Percentiles rank a stretch among this genome's conserved stretches.
These are phyloP conservation scores for Emiliania huxleyi DNA, from an alignment of 78 protist genomes.

Conservation along the genomic window DNA sequence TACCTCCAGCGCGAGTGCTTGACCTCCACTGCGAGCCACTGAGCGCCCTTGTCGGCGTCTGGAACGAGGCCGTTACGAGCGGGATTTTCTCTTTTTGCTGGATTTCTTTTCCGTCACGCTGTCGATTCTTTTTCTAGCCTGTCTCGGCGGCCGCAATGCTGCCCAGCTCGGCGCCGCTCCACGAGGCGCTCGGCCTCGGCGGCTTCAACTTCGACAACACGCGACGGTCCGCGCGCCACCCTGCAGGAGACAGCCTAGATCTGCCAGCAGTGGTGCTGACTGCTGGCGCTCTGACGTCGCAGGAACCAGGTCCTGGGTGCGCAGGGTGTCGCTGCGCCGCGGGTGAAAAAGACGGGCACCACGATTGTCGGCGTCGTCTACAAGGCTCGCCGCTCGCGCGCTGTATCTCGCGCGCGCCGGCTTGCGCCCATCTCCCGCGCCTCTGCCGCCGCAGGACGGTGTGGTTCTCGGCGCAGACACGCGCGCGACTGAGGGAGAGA, in stretches of 20 bases:
- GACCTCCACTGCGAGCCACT: too few species aligned
- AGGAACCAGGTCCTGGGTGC: background rate
- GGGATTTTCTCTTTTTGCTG: too few species aligned
- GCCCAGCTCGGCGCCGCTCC: too few species aligned
- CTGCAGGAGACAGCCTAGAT: too few species aligned
- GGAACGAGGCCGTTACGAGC: too few species aligned
- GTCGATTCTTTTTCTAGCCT: too few species aligned
- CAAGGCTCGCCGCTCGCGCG: background rate
- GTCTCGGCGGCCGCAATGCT: too few species aligned
- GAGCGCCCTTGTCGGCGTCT: too few species aligned
- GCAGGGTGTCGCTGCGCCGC: constrained; percentile 66
- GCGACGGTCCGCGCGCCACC: too few species aligned
- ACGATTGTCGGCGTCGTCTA: constrained; percentile 95
- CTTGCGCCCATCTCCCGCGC: background rate
- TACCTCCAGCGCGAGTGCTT: too few species aligned
- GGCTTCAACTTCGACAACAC: constrained; percentile 21
- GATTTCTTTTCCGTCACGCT: too few species aligned
- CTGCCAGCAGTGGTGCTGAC: background rate
- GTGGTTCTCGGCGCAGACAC: constrained; percentile 99
- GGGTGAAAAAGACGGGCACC: constrained; percentile 96
- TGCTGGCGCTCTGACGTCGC: background rate
- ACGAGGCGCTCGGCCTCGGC: background rate
- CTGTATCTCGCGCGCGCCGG: background rate
- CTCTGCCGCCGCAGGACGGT: constrained; percentile 66
- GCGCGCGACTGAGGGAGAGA: constrained; percentile 95